A percentile compares a stretch with the other conserved stretches of the same genome.
phyloP scores from a whole-genome alignment of 805 yeast species.

The Naumovozyma castellii region DNA sequence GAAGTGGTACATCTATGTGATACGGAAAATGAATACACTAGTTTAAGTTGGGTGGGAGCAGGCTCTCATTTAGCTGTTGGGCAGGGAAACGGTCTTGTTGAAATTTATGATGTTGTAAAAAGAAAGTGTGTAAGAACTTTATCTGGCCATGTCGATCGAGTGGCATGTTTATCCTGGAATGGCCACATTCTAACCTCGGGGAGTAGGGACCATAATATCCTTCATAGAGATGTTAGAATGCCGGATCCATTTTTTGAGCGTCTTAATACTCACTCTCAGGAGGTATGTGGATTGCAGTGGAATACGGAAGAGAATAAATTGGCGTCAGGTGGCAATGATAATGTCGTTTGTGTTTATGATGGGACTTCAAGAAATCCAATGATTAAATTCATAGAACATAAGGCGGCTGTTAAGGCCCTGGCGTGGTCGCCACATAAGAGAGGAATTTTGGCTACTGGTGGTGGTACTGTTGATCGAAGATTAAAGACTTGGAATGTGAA shows the following conservation, averaged over 20 bases:
- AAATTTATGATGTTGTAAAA: constrained; percentile 87
- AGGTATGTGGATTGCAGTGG: constrained; percentile 95
- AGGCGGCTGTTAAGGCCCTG: constrained; percentile 92
- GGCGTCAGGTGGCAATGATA: constrained; percentile 95
- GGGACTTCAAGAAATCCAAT: constrained; percentile 59
- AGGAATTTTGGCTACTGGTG: constrained; percentile 89
- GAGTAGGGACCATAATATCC: constrained; percentile 70
- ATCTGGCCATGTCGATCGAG: constrained; percentile 84
- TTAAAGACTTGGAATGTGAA: constrained; percentile 89
- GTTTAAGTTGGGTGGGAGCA: constrained; percentile 86
- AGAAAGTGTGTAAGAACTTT: constrained; percentile 77
- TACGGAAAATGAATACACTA: constrained; percentile 66
- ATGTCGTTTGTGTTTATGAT: constrained; percentile 77
- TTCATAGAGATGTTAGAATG: constrained; percentile 85
- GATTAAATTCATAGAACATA: constrained; percentile 68
- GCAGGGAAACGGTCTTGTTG: constrained; percentile 75
- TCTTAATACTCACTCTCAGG: constrained; percentile 75
- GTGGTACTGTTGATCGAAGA: constrained; percentile 89
- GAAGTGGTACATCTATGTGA: constrained; percentile 74
- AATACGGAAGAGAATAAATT: constrained; percentile 81
- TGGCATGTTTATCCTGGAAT: constrained; percentile 88
- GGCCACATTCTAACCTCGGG: constrained; percentile 84
- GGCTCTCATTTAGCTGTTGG: constrained; percentile 95
- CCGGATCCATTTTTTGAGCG: constrained; percentile 71
- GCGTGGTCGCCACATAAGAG: constrained; percentile 98